Conservation (phyloP, 1,284 basidiomycete genomes). For the Omphalotus olearius region DNA sequence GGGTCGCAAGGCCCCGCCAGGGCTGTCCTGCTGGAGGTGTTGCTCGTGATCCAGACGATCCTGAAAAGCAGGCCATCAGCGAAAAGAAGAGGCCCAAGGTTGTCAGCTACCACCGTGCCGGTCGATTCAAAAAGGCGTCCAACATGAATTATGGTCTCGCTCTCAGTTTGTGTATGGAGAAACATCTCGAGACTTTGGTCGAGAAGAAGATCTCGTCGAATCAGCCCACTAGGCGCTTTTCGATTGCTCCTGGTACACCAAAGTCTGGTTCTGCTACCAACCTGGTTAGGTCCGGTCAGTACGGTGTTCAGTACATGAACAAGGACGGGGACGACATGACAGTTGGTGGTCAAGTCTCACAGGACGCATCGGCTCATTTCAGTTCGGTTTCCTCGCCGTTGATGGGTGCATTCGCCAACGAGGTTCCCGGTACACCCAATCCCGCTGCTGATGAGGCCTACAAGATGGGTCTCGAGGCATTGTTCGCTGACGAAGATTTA, state of each 20-base stretch:
- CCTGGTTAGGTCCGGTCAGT: neutral
- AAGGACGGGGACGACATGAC: conserved; percentile 17
- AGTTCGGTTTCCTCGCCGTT: neutral
- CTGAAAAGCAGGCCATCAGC: conserved; percentile 9
- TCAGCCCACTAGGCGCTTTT: no score
- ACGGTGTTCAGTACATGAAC: conserved; percentile 16
- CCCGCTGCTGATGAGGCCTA: conserved; percentile 8
- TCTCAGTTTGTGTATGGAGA: conserved; percentile 11
- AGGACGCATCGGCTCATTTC: neutral
- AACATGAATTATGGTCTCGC: conserved; percentile 14
- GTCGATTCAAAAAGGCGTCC: conserved; percentile 15
- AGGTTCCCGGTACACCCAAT: neutral
- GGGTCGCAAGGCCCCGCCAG: conserved; percentile 64
- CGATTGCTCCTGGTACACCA: no score
- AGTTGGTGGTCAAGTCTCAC: conserved; percentile 2
- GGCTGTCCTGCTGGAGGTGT: conserved; percentile 12
- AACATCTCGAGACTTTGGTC: conserved; percentile 8
- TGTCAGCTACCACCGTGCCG: conserved; percentile 9
- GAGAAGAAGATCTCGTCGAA: neutral
- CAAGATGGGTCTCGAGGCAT: conserved; percentile 4
- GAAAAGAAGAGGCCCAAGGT: conserved; percentile 2
- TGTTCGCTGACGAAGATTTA: conserved; percentile 9
- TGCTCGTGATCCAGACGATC: conserved; percentile 3
- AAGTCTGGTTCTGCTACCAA: neutral
- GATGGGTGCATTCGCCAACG: neutral